Base-by-base conservation (phyloP, 352 stramenopile species). In the Phytophthora capsici region DNA sequence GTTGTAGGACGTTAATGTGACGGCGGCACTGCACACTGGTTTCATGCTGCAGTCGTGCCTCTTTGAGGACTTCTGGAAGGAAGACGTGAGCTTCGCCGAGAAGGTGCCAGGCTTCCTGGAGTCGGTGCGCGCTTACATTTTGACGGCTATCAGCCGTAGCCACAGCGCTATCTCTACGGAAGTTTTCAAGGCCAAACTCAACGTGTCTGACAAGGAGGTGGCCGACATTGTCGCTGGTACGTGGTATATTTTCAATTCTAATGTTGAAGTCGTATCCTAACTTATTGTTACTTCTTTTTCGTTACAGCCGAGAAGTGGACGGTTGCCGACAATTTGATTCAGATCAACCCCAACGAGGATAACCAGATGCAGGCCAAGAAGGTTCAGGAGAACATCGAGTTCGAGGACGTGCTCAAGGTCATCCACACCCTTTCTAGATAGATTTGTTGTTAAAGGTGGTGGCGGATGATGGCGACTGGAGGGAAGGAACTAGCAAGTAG, bases 311-410 rank as follows among this genome's bases (percentile, higher is more conserved):
- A 93, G 62, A 75, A 90, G 43, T 96, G 88, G 88, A 84, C 81
- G 26, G 20, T 89, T 48, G 71, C 81, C 41, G 78, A 64, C 50
- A 75, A 81, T 32, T 7, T 88, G 16, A 73, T 89, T 26, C 75
- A 84, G 37, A 75, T 96, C 56, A 78, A 66, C 51, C 57, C 73
- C 41, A 96, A 93, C 71, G 79, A 87, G 43, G 77, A 90, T 64
- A 96, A 96, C 80, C 82, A 93, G 70, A 88, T 94, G 77, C 88
- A 88, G 73, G 86, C 84, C 40, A 93, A 90, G 71, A 94, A 94
- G 73, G 72, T 96, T 43, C 86, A 93, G 73, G 88, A 96, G 71
- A 90, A 87, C 71, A 90, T 96, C 57, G 77, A 89, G 70, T 89
- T 92, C 63, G 81, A 93, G 41, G 88, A 96, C 69, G 72, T 96